A percentile compares a stretch with the other conserved stretches of the same genome.
Conservation (phyloP, 2,329 filamentous ascomycete species). For the Phaeoacremonium minimum region DNA sequence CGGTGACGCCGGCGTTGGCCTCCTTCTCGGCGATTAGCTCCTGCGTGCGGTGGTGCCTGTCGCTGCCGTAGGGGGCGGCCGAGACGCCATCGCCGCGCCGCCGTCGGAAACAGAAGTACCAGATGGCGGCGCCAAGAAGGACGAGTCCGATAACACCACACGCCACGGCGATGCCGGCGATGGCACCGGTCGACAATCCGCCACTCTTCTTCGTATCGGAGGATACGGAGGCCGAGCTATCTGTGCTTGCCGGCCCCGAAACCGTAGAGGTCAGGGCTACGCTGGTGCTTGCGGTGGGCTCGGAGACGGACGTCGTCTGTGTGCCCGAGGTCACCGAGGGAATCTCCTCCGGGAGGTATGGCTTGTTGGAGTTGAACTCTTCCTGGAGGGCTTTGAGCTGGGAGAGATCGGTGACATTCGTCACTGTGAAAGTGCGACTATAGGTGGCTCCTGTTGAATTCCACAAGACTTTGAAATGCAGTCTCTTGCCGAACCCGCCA, state of each 20-base stretch:
- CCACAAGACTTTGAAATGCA: no score
- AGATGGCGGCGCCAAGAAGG: conserved; percentile 32
- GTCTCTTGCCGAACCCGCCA: no score
- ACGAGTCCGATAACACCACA: conserved; percentile 30
- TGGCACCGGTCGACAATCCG: conserved; percentile 35
- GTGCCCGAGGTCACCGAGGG: no score
- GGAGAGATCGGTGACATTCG: not conserved
- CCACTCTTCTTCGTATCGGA: not conserved
- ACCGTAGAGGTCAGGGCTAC: no score
- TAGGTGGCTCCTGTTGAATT: not conserved
- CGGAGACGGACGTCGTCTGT: no score
- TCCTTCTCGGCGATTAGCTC: conserved; percentile 45
- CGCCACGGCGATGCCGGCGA: conserved; percentile 42
- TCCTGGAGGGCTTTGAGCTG: not conserved
- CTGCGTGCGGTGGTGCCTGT: conserved; percentile 18
- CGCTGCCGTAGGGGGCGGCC: conserved; percentile 18
- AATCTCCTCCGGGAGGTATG: no score
- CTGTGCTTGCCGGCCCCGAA: no score
- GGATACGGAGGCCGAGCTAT: not conserved
- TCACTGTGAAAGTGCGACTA: conserved; percentile 1
- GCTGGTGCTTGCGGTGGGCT: no score
- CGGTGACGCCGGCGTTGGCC: conserved; percentile 25
- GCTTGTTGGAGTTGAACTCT: no score
- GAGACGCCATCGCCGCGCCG: conserved; percentile 19
- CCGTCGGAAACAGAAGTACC: conserved; percentile 38